Base-by-base conservation (phyloP, 495 filamentous ascomycete genomes). In the Aspergillus wentii region DNA sequence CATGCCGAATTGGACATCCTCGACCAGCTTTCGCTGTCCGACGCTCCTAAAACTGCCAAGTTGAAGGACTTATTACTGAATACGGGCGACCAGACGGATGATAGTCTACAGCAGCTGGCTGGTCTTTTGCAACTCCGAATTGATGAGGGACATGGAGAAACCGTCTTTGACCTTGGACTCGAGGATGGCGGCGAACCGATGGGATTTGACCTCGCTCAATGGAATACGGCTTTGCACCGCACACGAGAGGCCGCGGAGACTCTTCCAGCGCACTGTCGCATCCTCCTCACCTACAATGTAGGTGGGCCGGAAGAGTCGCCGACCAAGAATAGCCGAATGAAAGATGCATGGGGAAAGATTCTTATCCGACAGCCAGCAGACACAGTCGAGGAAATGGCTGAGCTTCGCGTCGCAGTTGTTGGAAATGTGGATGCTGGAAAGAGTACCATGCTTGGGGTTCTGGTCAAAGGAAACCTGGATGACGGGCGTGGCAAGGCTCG, bases 401-500 rank as follows among this genome's bases (percentile, higher is more conserved):
- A 98, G 72, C 90, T 91, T n/a, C 69, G 92, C 44, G 91, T 98
- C 59, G 92, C 91, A 3, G 92, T 98, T 2, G 92, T 97, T 13
- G 92, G 92, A 8, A 98, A 98, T 68, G 88, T 97, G 37, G 92
- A 98, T 56, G 92, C 92, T 10, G 92, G 92, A 0, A 98, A 98
- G 60, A 91, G 85, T 57, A 97, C 94, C 38, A 89, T 96, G 84
- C 73, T 98, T 1, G 92, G 92, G 30, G 92, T 98, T 3, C 70
- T 98, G 16, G 94, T 97, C 5, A 97, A 98, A 65, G 92, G 92
- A 5, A 82, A 83, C 33, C 79, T 98, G 7, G 92, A 98, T 53
- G 92, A 98, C 70, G 92, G 92, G 4, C 78, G 92, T 47, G 92
- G 92, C 17, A 91, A 86, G 63, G 89, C 90, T 23, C 85, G 92